Evolutionary conservation across 768 basidiomycete species (phyloP), one percentile per base, ranked within the genome.

Genomic region (Suillus subaureus): DNA sequence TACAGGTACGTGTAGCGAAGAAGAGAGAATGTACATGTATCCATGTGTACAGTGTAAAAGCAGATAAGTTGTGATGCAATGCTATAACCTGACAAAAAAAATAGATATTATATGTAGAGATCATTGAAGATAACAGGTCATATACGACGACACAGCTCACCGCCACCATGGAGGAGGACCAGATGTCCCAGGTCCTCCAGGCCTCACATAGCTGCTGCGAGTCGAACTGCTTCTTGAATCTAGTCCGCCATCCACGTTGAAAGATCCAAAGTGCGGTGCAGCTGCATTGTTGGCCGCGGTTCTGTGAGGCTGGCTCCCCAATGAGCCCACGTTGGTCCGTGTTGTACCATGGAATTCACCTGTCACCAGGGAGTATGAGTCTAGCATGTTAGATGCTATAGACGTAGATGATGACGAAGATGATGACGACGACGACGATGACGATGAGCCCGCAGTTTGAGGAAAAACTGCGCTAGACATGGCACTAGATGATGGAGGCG

Each of bases 141-240:
- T 18, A 60, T 39, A 18, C 6, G 2, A 7, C 26, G n/a, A 60
- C 26, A 16, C 39, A 31, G 18, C 26, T 60, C 18, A 60, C 40
- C 58, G 58, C 58, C 26, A 60, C 58, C 58, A 42, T 21, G 58
- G 26, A 42, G 58, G 58, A 42, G 28, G 26, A 28, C 40, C 58
- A 42, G 58, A 28, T 28, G 39, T 13, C 11, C 58, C 40, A 21
- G 58, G 40, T 21, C 40, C 58, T 21, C 58, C 40, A 11, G 58
- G 58, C 18, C 58, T 28, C 26, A 28, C 26, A 31, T 60, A 42
- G 12, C 28, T 3, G 21, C 18, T 31, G 18, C 42, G 40, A 31
- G 40, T 31, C 3, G 40, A 11, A 60, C 26, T 42, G 18, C 18
- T 60, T 42, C 58, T 40, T 21, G 28, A n/a, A 18, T 60, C 40